Conservation (phyloP, 371 early-diverging fungal genomes). For the Saksenaea oblongispora region DNA sequence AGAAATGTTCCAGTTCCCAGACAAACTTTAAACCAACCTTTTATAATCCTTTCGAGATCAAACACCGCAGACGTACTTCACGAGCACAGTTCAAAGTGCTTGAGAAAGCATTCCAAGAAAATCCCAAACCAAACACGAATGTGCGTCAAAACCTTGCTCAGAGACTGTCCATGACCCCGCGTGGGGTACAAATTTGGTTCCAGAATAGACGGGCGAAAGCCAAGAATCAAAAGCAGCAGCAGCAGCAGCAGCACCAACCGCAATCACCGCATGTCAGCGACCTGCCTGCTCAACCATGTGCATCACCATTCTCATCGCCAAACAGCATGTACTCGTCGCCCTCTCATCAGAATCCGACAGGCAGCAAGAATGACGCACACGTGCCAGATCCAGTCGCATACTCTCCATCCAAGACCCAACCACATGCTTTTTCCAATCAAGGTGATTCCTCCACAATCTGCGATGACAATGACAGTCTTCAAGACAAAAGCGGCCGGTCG, state of each 20-base stretch:
- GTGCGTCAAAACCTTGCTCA: constrained; percentile 67
- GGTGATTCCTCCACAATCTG: constrained; percentile 16
- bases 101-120: constrained; percentile 67
- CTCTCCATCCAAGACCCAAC: constrained; percentile 22
- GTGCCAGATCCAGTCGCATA: constrained; percentile 6
- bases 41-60: constrained; percentile 79
- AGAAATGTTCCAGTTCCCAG: constrained; percentile 4
- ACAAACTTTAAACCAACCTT: constrained; percentile 56
- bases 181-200: constrained; percentile 97
- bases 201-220: constrained; percentile 95
- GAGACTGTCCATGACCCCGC: constrained; percentile 80
- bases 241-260: background rate
- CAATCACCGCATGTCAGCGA: too few species aligned
- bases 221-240: constrained; percentile 13
- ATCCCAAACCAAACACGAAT: constrained; percentile 73
- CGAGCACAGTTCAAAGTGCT: constrained; percentile 67
- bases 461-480: constrained; percentile 21
- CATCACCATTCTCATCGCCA: background rate
- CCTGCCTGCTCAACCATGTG: too few species aligned
- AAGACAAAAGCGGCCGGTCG: background rate
- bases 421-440: constrained; percentile 19
- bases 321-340: background rate
- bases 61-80: constrained; percentile 73
- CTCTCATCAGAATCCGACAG: background rate
- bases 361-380: background rate